Evolutionary conservation across 2,329 filamentous ascomycete species (phyloP).

Genomic region (Geosmithia putterillii): DNA sequence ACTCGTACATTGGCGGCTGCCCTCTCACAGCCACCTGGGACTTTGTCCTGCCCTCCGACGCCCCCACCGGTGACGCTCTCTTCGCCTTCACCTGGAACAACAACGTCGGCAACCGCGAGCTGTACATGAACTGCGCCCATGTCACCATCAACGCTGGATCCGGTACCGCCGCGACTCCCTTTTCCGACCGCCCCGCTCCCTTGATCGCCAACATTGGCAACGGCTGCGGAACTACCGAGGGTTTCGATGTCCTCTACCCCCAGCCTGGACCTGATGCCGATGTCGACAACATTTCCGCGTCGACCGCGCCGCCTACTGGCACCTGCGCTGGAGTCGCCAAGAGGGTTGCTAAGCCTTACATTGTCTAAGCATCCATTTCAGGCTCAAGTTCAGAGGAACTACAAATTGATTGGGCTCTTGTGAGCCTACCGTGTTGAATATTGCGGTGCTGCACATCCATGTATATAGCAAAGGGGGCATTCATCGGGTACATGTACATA

Average conservation of each 20-base stretch:
- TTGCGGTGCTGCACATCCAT: too few species aligned
- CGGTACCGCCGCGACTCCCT: neutral
- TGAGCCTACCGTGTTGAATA: too few species aligned
- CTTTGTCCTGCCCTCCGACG: constrained; percentile 52
- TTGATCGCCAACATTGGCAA: constrained; percentile 53
- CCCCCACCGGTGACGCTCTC: constrained; percentile 27
- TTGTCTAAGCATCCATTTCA: too few species aligned
- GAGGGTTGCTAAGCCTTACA: too few species aligned
- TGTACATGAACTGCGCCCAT: constrained; percentile 67
- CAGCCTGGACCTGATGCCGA: constrained; percentile 39
- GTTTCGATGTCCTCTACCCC: constrained; percentile 45
- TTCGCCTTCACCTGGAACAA: constrained; percentile 69
- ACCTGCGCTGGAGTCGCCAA: neutral
- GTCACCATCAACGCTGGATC: constrained; percentile 21
- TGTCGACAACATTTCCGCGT: constrained; percentile 14
- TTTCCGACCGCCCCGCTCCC: constrained; percentile 32
- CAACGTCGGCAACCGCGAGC: constrained; percentile 59
- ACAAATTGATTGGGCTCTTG: too few species aligned
- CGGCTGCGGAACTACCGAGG: constrained; percentile 40
- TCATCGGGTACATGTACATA: too few species aligned
- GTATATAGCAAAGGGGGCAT: too few species aligned
- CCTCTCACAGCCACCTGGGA: constrained; percentile 36
- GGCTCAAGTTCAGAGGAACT: too few species aligned
- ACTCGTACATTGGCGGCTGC: constrained; percentile 35
- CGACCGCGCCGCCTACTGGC: constrained; percentile 17